Evolutionary conservation across 768 basidiomycete species (phyloP), one percentile per base, ranked within the genome.

Genomic region (Termitomyces titanicus): DNA sequence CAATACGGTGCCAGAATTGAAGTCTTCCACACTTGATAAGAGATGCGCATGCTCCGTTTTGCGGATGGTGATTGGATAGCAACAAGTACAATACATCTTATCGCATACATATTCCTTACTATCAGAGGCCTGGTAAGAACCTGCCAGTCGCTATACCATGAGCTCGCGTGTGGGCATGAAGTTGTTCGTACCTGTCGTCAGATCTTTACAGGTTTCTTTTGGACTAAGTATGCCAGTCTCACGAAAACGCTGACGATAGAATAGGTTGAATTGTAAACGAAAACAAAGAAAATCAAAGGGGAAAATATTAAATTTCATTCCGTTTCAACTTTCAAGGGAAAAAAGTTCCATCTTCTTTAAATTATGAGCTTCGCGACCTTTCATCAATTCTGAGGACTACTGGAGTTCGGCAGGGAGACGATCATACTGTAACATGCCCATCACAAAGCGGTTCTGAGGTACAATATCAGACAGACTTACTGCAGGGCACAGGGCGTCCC

Each of bases 1-100:
- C 43, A 79, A 61, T 29, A 65, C n/a, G n/a, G n/a, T n/a, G n/a
- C n/a, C 65, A 6, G 65, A 58, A 38, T 64, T 66, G 38, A 79
- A 71, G 54, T 77, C 66, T 45, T 70, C 63, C 1, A 61, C 62
- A 48, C 58, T 68, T 7, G 60, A 48, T 53, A 72, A 60, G 22
- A 49, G 38, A 10, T 33, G 57, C 2, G 50, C 15, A 4, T 45
- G 57, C 29, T 54, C 47, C 47, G 31, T 43, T 48, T 48, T 10
- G 29, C 40, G 17, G 39, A 24, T 7, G 34, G 17, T 27, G n/a
- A n/a, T 5, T 45, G 43, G n/a, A 27, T 8, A 20, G 13, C 17
- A 10, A 18, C 13, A 5, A 34, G 18, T 11, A 33, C 17, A 8
- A 10, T 43, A 33, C 10, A 17, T n/a, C 24, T 33, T 52, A 52